Base-by-base conservation (phyloP, 345 rosid genomes). In the Erysimum cheiranthoides region DNA sequence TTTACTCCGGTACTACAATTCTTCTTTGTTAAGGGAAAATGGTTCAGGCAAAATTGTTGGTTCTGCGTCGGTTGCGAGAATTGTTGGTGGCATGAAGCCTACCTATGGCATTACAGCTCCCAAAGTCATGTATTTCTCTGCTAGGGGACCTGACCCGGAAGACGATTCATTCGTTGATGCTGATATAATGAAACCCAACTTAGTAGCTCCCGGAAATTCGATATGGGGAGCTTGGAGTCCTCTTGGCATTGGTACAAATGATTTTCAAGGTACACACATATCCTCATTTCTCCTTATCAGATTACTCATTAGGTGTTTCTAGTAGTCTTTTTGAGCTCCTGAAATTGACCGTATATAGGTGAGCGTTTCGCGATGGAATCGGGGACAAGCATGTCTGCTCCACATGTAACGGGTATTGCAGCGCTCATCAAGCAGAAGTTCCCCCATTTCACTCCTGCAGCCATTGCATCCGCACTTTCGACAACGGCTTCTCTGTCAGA, bases 221-320 rank as follows among this genome's bases (percentile, higher is more conserved):
- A 90, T 95, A 83, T 95, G 99, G 99, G 97, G 92, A 13, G 97
- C 97, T 68, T 95, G 99, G 99, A 90, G 96, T 82, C 85, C 96
- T 61, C 84, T 74, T 64, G 99, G 93, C 63, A 88, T 91, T n/a
- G 96, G 92, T 56, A 90, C 93, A 3, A 79, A 82, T 27, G 97
- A 90, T 81, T 94, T 94, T 50, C 81, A 80, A 87, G 98, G 97
- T 94, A 87, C 63, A 21, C 63, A 21, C 25, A 13, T 12, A 17
- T 10, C 27, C 49, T 47, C 78, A 46, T 58, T 34, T 61, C 62
- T 57, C 8, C 30, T 58, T 67, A 43, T 16, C 58, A 59, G 39
- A 49, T 13, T 8, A 43, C 62, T 0, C 11, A n/a, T 18, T 16
- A 14, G 34, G 28, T 60, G 28, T 18, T 12, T 36, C 3, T 52